Base-by-base conservation (phyloP, 2,329 filamentous ascomycete species). In the Pezicula radicicola region DNA sequence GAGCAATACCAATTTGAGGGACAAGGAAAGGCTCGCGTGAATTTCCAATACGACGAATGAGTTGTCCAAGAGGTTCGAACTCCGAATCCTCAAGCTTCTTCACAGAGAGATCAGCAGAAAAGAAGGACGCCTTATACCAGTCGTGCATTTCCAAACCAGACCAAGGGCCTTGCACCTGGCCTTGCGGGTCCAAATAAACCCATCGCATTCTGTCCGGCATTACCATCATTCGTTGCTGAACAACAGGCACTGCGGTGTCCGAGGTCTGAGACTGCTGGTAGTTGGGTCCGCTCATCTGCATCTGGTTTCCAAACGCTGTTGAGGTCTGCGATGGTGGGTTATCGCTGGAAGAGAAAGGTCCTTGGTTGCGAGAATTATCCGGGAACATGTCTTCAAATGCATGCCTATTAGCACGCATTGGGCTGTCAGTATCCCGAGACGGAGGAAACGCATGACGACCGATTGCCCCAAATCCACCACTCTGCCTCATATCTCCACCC, bases 191-290 rank as follows among this genome's bases (percentile, higher is more conserved):
- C 48, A 95, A 85, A 67, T 99, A 99, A 16, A 97, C 93, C 94
- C 94, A 99, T 63, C 93, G 82, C 91, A 99, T 99, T 13, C 95
- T 82, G 69, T 99, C 94, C 2, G 94, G 94, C 94, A 99, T 97
- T 5, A 99, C 93, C 92, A 99, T 97, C 42, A 88, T 92, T 15
- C 91, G 86, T 57, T 88, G 83, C 63, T 89, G 87, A 27, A 82
- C 74, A 45, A 81, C 73, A 27, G 85, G 84, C 46, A 90, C 80
- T 58, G 83, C 78, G 13, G 83, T 76, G 19, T 80, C 76, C 13
- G 60, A 66, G 19, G 52, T 58, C 57, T 65, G 67, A 19, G 60
- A 61, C 55, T 60, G 66, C 52, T 62, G 66, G 48, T 62, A 66
- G 45, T 53, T 62, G 39, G 56, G 13, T 16, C 42, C 42, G 42